These are phyloP conservation scores for Ophiocordyceps robertsii DNA, from an alignment of 2,329 filamentous ascomycete genomes.

Conservation along the genomic window DNA sequence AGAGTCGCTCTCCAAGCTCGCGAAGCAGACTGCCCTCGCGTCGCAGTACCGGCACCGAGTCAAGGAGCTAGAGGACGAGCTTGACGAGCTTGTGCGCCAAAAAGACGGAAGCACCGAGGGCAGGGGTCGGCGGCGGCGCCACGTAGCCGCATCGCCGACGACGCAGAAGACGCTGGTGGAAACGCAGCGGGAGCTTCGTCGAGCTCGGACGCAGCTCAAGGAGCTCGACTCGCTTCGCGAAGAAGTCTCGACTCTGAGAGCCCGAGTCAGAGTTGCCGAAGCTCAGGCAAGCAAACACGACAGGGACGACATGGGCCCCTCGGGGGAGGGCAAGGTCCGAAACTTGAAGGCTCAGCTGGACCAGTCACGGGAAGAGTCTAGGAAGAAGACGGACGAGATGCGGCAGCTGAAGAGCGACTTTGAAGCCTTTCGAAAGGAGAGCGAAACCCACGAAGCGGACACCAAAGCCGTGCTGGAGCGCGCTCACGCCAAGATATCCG, in stretches of 20 bases:
- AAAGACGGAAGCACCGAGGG: constrained; percentile 19
- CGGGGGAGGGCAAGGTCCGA: constrained; percentile 14
- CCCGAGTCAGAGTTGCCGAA: constrained; percentile 31
- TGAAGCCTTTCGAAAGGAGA: constrained; percentile 37
- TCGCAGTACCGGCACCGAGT: constrained; percentile 45
- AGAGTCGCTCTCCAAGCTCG: constrained; percentile 37
- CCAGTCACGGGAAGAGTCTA: constrained; percentile 27
- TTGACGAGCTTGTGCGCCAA: constrained; percentile 26
- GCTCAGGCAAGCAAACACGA: constrained; percentile 21
- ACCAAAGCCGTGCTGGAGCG: constrained; percentile 40
- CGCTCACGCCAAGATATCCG: constrained; percentile 42
- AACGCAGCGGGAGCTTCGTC: constrained; percentile 38
- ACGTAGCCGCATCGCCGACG: constrained; percentile 29
- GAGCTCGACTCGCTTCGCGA: constrained; percentile 37
- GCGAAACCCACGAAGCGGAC: constrained; percentile 39
- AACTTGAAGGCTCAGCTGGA: constrained; percentile 29
- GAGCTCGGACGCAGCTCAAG: constrained; percentile 38
- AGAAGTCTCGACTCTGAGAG: constrained; percentile 38
- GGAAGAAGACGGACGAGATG: constrained; percentile 35
- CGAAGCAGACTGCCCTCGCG: constrained; percentile 42
- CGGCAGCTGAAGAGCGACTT: constrained; percentile 36
- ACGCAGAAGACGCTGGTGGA: constrained; percentile 39
- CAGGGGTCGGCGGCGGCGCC: constrained; percentile 19
- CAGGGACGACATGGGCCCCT: constrained; percentile 9
- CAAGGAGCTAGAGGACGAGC: constrained; percentile 40